These are phyloP conservation scores for Dioszegia aurantiaca DNA, from an alignment of 768 basidiomycete species.

Conservation along the genomic window DNA sequence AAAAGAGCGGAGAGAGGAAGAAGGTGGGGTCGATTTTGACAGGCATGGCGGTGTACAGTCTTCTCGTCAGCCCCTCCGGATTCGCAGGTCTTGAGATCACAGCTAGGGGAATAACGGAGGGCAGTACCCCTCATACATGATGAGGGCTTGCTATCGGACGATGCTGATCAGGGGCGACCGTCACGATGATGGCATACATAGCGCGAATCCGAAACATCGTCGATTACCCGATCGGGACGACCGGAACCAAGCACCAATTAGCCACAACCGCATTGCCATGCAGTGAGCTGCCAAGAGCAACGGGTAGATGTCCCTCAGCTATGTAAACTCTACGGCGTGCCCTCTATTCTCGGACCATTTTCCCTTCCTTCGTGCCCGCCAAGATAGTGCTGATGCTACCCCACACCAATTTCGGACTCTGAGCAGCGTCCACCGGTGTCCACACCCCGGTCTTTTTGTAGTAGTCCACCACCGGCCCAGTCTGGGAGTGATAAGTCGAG, in stretches of 20 bases:
- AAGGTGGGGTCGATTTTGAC: not conserved
- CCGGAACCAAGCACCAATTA: too few relatives aligned
- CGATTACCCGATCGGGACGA: too few relatives aligned
- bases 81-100: too few relatives aligned
- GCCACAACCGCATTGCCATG: too few relatives aligned
- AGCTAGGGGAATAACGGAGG: too few relatives aligned
- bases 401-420: constrained; percentile 90
- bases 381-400: constrained; percentile 43
- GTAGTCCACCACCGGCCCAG: constrained; percentile 92
- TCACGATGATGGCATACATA: too few relatives aligned
- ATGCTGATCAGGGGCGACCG: too few relatives aligned
- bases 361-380: constrained; percentile 26
- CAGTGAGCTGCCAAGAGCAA: too few relatives aligned
- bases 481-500: constrained; percentile 83
- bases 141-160: too few relatives aligned
- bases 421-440: constrained; percentile 88
- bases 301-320: not conserved
- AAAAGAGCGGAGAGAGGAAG: not conserved
- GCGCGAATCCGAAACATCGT: too few relatives aligned
- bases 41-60: not conserved
- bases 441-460: constrained; percentile 89
- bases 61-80: too few relatives aligned
- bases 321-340: not conserved
- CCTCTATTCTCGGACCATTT: constrained; percentile 22
- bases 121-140: too few relatives aligned